phyloP scores from a whole-genome alignment of 2,329 filamentous ascomycete genomes.

The Aureobasidium zeae region DNA sequence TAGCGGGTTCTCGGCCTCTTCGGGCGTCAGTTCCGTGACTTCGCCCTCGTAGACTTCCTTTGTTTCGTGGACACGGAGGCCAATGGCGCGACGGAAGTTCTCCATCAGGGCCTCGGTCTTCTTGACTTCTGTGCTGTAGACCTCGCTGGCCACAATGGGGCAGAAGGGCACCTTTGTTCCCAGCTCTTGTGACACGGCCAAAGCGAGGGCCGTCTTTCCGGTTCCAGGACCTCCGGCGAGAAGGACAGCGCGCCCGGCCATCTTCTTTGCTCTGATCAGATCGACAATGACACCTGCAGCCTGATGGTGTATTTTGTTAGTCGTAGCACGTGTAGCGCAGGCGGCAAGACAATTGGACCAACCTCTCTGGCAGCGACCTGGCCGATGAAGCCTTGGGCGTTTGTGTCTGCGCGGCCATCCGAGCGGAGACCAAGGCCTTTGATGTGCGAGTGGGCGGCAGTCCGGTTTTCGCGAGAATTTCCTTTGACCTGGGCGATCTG shows the following conservation, averaged over 20 bases:
- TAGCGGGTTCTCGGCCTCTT: constrained; percentile 95
- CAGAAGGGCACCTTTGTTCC: constrained; percentile 98
- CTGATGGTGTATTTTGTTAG: constrained; percentile 29
- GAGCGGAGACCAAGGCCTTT: constrained; percentile 79
- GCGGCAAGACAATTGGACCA: too few relatives aligned
- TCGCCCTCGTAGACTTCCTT: constrained; percentile 99
- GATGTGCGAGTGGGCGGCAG: constrained; percentile 95
- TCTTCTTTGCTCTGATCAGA: constrained; percentile 90
- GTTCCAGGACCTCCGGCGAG: constrained; percentile 92
- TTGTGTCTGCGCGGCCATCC: constrained; percentile 76
- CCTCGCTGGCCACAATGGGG: constrained; percentile 93
- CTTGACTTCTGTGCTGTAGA: constrained; percentile 97
- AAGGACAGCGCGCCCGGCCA: constrained; percentile 89
- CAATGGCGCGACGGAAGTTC: constrained; percentile 95
- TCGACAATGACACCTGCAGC: constrained; percentile 95
- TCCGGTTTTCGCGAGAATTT: constrained; percentile 72
- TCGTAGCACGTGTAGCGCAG: too few relatives aligned
- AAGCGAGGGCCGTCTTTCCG: constrained; percentile 90
- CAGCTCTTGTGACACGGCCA: constrained; percentile 92
- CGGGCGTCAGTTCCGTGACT: constrained; percentile 92
- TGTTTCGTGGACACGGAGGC: constrained; percentile 91
- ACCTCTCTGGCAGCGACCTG: constrained; percentile 73
- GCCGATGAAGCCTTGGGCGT: constrained; percentile 78
- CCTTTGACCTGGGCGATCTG: constrained; percentile 29
- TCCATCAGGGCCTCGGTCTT: constrained; percentile 99